Base-by-base conservation (phyloP, 148 eudicot species). In the Nyssa sinensis region DNA sequence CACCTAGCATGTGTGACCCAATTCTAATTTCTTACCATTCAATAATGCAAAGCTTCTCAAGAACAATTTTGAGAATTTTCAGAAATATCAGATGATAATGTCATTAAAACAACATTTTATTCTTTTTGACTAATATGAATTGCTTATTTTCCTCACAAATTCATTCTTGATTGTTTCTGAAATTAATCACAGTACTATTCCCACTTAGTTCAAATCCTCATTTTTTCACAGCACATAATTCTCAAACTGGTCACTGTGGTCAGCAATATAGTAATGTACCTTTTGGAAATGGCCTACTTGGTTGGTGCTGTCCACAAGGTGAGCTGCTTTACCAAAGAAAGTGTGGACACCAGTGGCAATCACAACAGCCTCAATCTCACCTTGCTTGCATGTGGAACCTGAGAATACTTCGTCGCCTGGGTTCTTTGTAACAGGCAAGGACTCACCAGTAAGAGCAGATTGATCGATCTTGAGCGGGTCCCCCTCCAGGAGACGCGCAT, bases 321-420 rank as follows among this genome's bases (percentile, higher is more conserved):
- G 97, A 76, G 97, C 94, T 25, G 97, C 97, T 78, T 91, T 91
- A 35, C 97, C 93, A 63, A 91, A 91, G 86, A 91, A 91, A 47
- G 97, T 89, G 75, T 88, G 89, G 28, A 91, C 91, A 21, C 97
- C 97, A 27, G 97, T 91, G 78, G 97, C 97, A 34, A 91, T 87
- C 8, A 91, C 97, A 49, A 91, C 75, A 17, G 97, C 97, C 75
- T 91, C 93, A 47, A 91, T 83, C 66, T 91, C 97, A 66, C 97
- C 97, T 64, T 91, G 97, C 73, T 91, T 91, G 73, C 97, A 91
- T n/a, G 97, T 91, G 21, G 97, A 91, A 12, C 97, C 97, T 0
- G 97, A 91, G 82, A 78, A 91, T 0, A 91, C 88, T 72, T 75
- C 93, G 58, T 86, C 88, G 31, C 91, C 91, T 0, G 96, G 88